A percentile compares a stretch with the other conserved stretches of the same genome.
phyloP scores from a whole-genome alignment of 2,329 filamentous ascomycete genomes.

The Claviceps sp. region DNA sequence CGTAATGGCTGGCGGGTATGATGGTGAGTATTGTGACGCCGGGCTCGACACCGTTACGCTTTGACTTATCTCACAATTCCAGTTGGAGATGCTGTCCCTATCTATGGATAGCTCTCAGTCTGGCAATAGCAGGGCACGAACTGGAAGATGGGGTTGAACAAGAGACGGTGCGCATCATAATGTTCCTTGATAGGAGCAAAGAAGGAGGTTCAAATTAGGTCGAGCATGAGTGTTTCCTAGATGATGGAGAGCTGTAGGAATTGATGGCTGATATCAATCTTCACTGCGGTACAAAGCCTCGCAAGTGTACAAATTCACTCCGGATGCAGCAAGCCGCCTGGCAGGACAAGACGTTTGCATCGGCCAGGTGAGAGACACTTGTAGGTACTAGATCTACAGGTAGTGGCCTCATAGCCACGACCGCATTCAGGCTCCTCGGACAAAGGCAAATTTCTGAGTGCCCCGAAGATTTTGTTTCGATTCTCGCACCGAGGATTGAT shows the following conservation, averaged over 20 bases:
- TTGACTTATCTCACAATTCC: background rate
- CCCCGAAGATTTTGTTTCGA: background rate
- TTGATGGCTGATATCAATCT: background rate
- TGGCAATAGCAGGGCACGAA: no score
- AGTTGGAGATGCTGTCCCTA: background rate
- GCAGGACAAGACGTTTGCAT: background rate
- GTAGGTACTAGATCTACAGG: no score
- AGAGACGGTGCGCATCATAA: no score
- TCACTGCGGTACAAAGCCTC: background rate
- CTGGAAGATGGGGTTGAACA: no score
- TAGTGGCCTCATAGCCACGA: no score
- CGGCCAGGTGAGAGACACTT: background rate
- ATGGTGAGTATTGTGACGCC: background rate
- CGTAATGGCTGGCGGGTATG: conserved; percentile 1
- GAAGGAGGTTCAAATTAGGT: background rate
- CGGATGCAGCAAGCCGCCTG: background rate
- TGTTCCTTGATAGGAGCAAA: background rate
- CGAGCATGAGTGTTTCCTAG: background rate
- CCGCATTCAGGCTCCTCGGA: no score
- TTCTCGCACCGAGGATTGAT: background rate
- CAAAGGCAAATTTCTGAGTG: no score
- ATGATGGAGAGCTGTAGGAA: background rate
- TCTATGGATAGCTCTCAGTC: no score
- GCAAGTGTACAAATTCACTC: background rate
- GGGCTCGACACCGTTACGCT: background rate